Conservation (phyloP, 108 stramenopile species). For the Ochromonas danica region DNA sequence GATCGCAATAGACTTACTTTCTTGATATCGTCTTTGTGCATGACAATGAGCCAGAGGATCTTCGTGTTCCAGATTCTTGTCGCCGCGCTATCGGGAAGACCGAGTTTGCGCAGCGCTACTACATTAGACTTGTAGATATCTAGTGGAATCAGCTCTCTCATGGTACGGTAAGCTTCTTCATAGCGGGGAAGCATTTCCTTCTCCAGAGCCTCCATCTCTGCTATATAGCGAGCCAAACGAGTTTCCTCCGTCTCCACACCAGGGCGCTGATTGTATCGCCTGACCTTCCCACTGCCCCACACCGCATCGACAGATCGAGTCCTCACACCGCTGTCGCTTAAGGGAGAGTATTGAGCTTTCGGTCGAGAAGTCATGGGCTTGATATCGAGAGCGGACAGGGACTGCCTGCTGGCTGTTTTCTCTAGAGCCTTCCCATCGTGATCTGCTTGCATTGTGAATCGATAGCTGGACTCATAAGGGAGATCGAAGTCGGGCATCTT, state of each 20-base stretch:
- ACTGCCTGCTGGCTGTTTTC: too few species aligned
- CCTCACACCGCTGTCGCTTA: too few species aligned
- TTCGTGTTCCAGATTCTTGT: conserved; percentile 12
- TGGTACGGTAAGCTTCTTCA: background rate
- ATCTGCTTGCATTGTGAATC: too few species aligned
- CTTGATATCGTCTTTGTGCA: conserved; percentile 21
- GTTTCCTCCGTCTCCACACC: background rate
- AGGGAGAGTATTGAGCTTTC: too few species aligned
- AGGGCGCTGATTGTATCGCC: too few species aligned
- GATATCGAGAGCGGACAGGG: too few species aligned
- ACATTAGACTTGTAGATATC: conserved; percentile 23
- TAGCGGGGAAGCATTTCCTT: background rate
- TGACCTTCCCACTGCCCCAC: too few species aligned
- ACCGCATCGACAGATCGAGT: too few species aligned
- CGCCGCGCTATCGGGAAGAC: background rate
- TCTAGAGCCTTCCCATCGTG: too few species aligned
- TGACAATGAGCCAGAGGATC: conserved; percentile 22
- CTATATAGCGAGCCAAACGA: background rate
- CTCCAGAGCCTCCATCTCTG: background rate
- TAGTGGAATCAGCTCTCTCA: conserved; percentile 25
- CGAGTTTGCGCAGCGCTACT: background rate
- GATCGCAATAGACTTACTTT: background rate
- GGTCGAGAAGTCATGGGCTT: too few species aligned
- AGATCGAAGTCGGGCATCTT: too few species aligned
- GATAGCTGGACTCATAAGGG: too few species aligned